phyloP scores from a whole-genome alignment of 768 basidiomycete species.

The Lactarius tabidus region DNA sequence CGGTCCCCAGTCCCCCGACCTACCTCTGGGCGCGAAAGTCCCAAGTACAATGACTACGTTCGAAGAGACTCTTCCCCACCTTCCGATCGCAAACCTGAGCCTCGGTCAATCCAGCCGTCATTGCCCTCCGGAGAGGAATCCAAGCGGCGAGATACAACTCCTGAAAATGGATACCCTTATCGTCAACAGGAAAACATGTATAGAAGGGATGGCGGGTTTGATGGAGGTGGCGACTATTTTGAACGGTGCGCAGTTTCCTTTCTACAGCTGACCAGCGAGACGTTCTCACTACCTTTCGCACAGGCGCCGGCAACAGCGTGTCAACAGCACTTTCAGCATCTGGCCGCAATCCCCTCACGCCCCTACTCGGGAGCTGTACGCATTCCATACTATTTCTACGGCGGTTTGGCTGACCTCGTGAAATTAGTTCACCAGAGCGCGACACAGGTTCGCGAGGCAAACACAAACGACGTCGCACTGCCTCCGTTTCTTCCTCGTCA shows the following conservation, averaged over 20 bases:
- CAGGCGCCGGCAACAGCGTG: conserved; percentile 71
- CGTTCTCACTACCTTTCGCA: conserved; percentile 1
- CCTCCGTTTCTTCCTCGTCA: conserved; percentile 40
- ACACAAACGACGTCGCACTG: conserved; percentile 52
- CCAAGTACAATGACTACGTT: conserved; percentile 57
- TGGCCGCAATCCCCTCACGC: conserved; percentile 83
- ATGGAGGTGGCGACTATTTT: conserved; percentile 52
- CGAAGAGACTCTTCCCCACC: conserved; percentile 32
- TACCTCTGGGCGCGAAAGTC: conserved; percentile 37
- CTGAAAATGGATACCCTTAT: conserved; percentile 40
- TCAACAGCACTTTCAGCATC: conserved; percentile 50
- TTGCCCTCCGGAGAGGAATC: conserved; percentile 26
- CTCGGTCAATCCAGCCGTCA: conserved; percentile 29
- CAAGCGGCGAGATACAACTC: conserved; percentile 19
- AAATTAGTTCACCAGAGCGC: conserved; percentile 51
- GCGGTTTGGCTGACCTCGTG: not conserved
- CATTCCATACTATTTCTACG: conserved; percentile 13
- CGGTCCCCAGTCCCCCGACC: conserved; percentile 20
- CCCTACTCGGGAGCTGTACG: conserved; percentile 55
- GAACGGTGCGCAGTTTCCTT: conserved; percentile 52
- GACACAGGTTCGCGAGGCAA: conserved; percentile 45
- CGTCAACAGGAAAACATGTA: conserved; percentile 51
- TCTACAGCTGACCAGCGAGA: conserved; percentile 3
- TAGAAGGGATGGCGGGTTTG: conserved; percentile 31
- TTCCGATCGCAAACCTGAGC: not conserved